These are phyloP conservation scores for Vigna hirtella DNA, from an alignment of 306 rosid genomes.

Conservation along the genomic window DNA sequence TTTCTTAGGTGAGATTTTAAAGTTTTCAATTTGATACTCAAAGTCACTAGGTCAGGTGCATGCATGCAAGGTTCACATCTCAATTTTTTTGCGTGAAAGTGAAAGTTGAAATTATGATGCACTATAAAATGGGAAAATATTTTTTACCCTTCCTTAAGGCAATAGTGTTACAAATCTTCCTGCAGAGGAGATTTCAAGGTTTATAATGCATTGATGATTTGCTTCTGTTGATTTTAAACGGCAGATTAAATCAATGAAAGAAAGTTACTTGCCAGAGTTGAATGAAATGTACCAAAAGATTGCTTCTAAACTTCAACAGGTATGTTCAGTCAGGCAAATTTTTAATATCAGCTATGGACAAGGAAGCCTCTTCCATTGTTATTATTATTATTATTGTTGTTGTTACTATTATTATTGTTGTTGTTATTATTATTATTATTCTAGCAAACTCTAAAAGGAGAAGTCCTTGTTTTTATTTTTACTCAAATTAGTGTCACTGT, in stretches of 20 bases:
- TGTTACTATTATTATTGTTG: no score
- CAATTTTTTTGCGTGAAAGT: no score
- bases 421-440: neutral
- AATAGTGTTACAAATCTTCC: conserved; percentile 3
- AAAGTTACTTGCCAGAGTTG: conserved; percentile 69
- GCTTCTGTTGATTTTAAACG: conserved; percentile 44
- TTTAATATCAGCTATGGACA: conserved; percentile 27
- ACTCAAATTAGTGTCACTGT: conserved; percentile 6
- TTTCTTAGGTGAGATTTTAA: no score
- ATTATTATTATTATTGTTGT: neutral
- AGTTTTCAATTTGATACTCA: no score
- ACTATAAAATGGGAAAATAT: no score
- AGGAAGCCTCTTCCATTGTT: conserved; percentile 21
- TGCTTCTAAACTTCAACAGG: conserved; percentile 74
- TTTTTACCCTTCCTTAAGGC: neutral
- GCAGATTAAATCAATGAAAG: conserved; percentile 83
- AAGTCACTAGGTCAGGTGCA: no score
- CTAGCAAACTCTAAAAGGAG: conserved; percentile 18
- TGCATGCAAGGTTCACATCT: no score
- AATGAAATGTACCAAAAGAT: conserved; percentile 79
- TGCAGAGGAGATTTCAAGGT: conserved; percentile 31
- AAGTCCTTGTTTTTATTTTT: conserved; percentile 13
- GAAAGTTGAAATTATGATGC: no score
- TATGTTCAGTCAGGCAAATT: conserved; percentile 41
- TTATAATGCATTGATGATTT: conserved; percentile 31